These are phyloP conservation scores for Pichia sp. DNA, from an alignment of 1,139 yeast species.

Conservation along the genomic window DNA sequence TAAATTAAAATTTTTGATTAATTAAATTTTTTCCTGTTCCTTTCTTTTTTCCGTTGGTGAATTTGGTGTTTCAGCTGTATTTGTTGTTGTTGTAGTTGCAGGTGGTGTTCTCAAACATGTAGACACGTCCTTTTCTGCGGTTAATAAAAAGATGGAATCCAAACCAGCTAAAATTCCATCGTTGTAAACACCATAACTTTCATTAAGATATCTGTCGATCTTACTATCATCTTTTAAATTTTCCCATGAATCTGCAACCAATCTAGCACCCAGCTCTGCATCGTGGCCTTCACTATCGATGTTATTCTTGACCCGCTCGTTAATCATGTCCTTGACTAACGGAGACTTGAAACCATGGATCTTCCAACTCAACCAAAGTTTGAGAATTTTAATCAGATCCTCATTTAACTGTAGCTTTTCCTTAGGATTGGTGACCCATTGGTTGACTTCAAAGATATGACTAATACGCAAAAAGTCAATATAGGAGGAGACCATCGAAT, in stretches of 20 bases:
- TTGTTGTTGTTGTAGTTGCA: too few relatives aligned
- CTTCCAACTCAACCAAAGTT: conserved; percentile 30
- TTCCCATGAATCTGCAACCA: not conserved
- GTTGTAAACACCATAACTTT: not conserved
- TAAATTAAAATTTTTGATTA: too few relatives aligned
- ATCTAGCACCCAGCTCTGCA: conserved; percentile 8
- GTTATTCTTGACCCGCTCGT: conserved; percentile 7
- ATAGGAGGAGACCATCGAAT: conserved; percentile 28
- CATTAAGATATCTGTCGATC: not conserved
- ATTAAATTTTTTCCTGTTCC: too few relatives aligned
- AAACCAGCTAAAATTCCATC: conserved; percentile 13
- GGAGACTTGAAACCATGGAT: conserved; percentile 25
- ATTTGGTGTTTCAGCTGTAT: not conserved
- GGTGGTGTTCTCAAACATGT: too few relatives aligned
- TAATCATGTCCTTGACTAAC: conserved; percentile 18
- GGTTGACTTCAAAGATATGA: conserved; percentile 16
- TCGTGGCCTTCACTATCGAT: conserved; percentile 11
- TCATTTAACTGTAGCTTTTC: conserved; percentile 1
- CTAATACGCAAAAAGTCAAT: conserved; percentile 26
- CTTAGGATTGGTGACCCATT: conserved; percentile 12
- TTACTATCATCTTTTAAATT: not conserved
- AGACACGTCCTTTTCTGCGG: conserved; percentile 9
- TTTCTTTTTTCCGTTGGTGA: not conserved
- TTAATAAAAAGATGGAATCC: conserved; percentile 8
- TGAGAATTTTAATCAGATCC: conserved; percentile 17